Evolutionary conservation across 495 filamentous ascomycete genomes (phyloP), one percentile per base, ranked within the genome.

Genomic region (Aspergillus egyptiacus): DNA sequence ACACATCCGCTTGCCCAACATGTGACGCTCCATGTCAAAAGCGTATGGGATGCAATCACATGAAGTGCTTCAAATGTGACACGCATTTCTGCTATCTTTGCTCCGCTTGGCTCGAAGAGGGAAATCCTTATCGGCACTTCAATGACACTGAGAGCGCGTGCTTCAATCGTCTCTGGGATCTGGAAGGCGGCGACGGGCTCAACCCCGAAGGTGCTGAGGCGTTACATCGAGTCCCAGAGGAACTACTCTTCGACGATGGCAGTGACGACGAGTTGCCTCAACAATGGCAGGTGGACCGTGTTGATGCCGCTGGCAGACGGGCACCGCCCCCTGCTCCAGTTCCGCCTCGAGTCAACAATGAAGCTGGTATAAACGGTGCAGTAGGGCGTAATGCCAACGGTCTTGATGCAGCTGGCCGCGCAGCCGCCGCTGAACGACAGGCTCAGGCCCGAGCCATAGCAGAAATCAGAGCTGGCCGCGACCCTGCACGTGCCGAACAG

Each of bases 71-170:
- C 65, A 82, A 85, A 46, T 98, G 93, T 70, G 72, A 80, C 34
- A 83, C 88, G 1, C 93, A 97, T 64, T 98, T 96, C 59, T 98
- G 93, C 66, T 98, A 97, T 59, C 82, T 98, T 5, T 98, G 93
- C 63, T 85, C 85, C 0, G 75, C 80, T 10, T 98, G 89, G 85
- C 74, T 98, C n/a, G 70, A 80, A 15, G 77, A 83, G 2, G 70
- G 64, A 14, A 91, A 96, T 52, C 91, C 93, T 8, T 98, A 96
- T 54, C 64, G 71, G 37, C 93, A 98, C 62, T 98, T 89, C 70
- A 96, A 95, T 58, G 78, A 80, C 2, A 55, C 60, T 31, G 69
- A 75, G 0, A 85, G 71, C 20, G 54, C 58, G 6, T 96, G 93
- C 62, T 96, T 81, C 57, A 84, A 85, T 75, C 80, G 87, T 4